Percentiles rank a stretch among this genome's conserved stretches.
These are phyloP conservation scores for Suillus subluteus DNA, from an alignment of 768 basidiomycete species.

Conservation along the genomic window DNA sequence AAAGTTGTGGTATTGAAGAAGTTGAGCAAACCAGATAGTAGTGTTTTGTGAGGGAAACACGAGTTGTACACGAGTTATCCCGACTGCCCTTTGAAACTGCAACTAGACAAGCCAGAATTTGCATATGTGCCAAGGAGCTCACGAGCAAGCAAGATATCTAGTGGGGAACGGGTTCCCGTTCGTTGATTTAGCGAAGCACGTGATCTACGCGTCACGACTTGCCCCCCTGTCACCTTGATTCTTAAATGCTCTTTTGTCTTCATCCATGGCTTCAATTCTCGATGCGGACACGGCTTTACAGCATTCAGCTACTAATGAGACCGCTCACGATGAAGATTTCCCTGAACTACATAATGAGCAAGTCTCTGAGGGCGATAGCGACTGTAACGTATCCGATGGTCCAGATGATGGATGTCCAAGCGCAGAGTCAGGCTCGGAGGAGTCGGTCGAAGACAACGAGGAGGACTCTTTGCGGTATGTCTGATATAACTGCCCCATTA, in stretches of 20 bases:
- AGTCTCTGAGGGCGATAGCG: background rate
- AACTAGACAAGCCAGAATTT: no score
- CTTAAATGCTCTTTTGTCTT: background rate
- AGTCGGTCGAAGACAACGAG: slow-evolving; percentile 20
- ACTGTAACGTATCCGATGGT: background rate
- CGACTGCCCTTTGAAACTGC: no score
- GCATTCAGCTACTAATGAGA: background rate
- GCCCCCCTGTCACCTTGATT: background rate
- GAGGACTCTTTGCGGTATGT: slow-evolving; percentile 18
- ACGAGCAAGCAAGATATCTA: no score
- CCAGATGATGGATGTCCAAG: no score
- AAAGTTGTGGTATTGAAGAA: slow-evolving; percentile 17
- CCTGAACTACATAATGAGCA: background rate
- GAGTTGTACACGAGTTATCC: no score
- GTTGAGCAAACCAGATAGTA: no score
- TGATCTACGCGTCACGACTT: slow-evolving; percentile 4
- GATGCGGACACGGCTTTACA: background rate
- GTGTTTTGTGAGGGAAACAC: no score
- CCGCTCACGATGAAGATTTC: background rate
- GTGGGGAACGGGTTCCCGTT: no score
- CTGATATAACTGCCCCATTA: background rate
- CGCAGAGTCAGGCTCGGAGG: slow-evolving; percentile 5
- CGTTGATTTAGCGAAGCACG: slow-evolving; percentile 1
- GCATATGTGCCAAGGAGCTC: no score
- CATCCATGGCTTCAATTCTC: background rate